phyloP scores from a whole-genome alignment of 2,329 filamentous ascomycete species.

The Blumeria graminis region DNA sequence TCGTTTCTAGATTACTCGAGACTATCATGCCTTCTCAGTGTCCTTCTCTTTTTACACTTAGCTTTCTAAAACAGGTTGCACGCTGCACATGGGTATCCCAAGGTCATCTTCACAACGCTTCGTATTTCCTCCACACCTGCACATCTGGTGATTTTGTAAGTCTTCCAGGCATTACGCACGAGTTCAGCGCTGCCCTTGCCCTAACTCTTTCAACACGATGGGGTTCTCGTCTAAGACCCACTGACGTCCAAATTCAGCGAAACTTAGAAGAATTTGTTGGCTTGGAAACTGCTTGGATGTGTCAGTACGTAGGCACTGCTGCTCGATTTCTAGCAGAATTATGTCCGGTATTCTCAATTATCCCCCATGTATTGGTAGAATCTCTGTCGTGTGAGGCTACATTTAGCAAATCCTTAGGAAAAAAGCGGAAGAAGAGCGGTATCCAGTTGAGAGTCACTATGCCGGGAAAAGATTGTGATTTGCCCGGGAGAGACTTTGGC shows the following conservation, averaged over 20 bases:
- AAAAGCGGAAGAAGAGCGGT: constrained; percentile 8
- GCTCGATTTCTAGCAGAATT: too few species aligned
- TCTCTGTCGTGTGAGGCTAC: too few species aligned
- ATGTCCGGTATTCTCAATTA: too few species aligned
- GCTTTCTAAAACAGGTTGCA: constrained; percentile 21
- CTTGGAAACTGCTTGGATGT: too few species aligned
- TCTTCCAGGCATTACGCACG: constrained; percentile 50
- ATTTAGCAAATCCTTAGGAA: constrained; percentile 5
- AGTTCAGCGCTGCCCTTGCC: constrained; percentile 44
- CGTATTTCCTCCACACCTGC: constrained; percentile 47
- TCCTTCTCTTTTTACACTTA: constrained; percentile 20
- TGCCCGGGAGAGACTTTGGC: constrained; percentile 2
- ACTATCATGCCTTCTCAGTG: constrained; percentile 7
- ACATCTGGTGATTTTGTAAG: constrained; percentile 38
- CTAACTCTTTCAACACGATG: constrained; percentile 52
- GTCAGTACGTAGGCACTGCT: too few species aligned
- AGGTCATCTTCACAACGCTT: constrained; percentile 32
- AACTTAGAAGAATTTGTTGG: too few species aligned
- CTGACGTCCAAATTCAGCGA: constrained; percentile 16
- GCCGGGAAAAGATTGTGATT: constrained; percentile 1
- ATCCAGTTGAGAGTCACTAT: constrained; percentile 19
- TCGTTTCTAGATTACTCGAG: constrained; percentile 3
- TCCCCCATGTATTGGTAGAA: too few species aligned
- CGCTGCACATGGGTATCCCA: constrained; percentile 26
- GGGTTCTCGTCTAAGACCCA: constrained; percentile 32